A percentile compares a stretch with the other conserved stretches of the same genome.
Evolutionary conservation across 2,329 filamentous ascomycete genomes (phyloP).

Genomic region (Cercospora janseana): DNA sequence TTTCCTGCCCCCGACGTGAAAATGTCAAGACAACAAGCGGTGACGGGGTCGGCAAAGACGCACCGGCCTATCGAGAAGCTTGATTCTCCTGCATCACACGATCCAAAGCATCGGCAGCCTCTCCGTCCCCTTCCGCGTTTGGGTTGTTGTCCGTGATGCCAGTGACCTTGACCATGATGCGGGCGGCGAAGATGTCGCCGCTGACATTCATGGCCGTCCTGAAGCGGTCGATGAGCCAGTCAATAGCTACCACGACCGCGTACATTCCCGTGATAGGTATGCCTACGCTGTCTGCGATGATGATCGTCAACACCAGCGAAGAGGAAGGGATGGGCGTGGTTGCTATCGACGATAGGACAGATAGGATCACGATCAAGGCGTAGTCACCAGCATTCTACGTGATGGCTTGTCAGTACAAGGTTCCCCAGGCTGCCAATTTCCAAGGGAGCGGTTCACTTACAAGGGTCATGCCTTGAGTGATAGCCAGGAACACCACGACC

Average conservation of each 20-base stretch:
- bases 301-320: constrained; percentile 52
- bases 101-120: constrained; percentile 21
- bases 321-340: constrained; percentile 56
- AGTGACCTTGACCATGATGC: constrained; percentile 43
- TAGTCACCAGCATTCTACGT: constrained; percentile 44
- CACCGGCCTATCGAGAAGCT: constrained; percentile 1
- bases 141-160: constrained; percentile 34
- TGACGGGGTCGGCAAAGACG: too few relatives aligned
- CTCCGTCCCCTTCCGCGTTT: constrained; percentile 1
- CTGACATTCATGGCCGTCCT: constrained; percentile 53
- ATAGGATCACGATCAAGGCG: constrained; percentile 50
- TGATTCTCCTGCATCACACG: constrained; percentile 13
- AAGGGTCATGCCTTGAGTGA: constrained; percentile 50
- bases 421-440: not conserved
- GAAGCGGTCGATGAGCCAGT: constrained; percentile 59
- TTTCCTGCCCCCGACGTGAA: too few relatives aligned
- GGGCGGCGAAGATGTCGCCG: constrained; percentile 50
- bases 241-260: constrained; percentile 54
- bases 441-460: not conserved
- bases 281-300: constrained; percentile 51
- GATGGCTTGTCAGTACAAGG: not conserved
- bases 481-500: constrained; percentile 53
- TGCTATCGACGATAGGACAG: constrained; percentile 54
- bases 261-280: constrained; percentile 52
- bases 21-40: too few relatives aligned